Conservation (phyloP, 805 yeast species). For the Blastobotrys americana region DNA sequence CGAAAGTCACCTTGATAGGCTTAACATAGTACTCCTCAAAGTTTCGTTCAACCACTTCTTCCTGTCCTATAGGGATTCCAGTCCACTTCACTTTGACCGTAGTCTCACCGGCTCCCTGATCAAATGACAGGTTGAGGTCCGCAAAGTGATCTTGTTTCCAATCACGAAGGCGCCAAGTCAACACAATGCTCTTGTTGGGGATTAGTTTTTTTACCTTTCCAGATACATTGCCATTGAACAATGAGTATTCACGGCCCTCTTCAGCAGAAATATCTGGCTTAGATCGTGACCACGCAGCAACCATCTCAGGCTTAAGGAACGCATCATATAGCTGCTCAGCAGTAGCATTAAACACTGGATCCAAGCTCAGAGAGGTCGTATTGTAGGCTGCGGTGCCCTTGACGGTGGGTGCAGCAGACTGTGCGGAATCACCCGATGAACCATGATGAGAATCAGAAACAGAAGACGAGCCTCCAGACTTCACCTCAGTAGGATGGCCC, state of each 20-base stretch:
- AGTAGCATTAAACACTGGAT: conserved; percentile 76
- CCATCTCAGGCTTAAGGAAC: conserved; percentile 64
- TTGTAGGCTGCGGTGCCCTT: conserved; percentile 50
- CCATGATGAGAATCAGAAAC: conserved; percentile 3
- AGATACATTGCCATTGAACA: conserved; percentile 82
- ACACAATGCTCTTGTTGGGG: conserved; percentile 52
- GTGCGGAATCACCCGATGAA: conserved; percentile 1
- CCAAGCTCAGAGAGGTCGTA: conserved; percentile 70
- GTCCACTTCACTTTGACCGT: conserved; percentile 67
- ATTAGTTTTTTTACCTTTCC: conserved; percentile 61
- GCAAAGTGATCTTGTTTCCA: conserved; percentile 89
- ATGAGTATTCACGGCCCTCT: conserved; percentile 50
- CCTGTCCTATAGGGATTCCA: conserved; percentile 95
- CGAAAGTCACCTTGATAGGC: conserved; percentile 86
- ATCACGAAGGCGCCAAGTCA: conserved; percentile 79
- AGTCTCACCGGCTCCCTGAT: conserved; percentile 81
- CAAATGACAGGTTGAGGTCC: conserved; percentile 53
- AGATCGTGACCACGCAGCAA: conserved; percentile 88
- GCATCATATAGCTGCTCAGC: conserved; percentile 81
- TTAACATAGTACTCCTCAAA: conserved; percentile 85
- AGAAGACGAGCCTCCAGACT: conserved; percentile 3
- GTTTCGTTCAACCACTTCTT: conserved; percentile 74
- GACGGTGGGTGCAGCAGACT: conserved; percentile 9
- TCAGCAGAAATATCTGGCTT: conserved; percentile 49
- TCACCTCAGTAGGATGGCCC: conserved; percentile 42